Base-by-base conservation (phyloP, 257 asterid genomes). In the Fraxinus cuspidata region DNA sequence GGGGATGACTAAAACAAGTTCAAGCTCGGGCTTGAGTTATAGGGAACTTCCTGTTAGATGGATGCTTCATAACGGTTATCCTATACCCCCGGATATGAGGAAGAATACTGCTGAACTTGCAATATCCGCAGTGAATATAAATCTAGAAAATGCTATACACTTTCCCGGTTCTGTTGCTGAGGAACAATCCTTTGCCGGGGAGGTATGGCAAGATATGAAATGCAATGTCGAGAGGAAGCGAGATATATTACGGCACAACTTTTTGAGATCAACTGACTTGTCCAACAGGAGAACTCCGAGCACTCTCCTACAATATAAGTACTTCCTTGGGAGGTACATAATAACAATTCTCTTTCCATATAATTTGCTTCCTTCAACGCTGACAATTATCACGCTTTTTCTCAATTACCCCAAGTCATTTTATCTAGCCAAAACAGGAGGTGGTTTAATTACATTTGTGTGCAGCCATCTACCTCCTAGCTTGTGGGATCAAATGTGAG, bases 21-120 rank as follows among this genome's bases (percentile, higher is more conserved):
- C 88, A 5, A 84, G 88, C 87, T 83, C 86, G 3, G 87, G 82
- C 2, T 81, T 87, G 71, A 85, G 68, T 75, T 89, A 80, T 83
- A 77, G 66, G 0, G 93, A 89, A 70, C 89, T 89, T 70, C 93
- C 93, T 16, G 85, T 89, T 72, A 82, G 87, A 73, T 89, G 93
- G 93, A 89, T 89, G 93, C 83, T 71, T 51, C 82, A 89, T 74
- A 89, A 89, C 0, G 91, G 91, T 15, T 87, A 89, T 85, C 87
- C 88, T 25, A 76, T 89, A 72, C 91, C 93, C 0, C 76, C 78
- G 3, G 93, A 89, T 77, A 80, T 89, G 90, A 85, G 84, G 79
- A 67, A 34, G 65, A 72, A 56, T 67, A 70, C 40, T 75, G 73
- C 74, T 5, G 88, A 67, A 49, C 75, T 85, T 73, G 69, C 78